Evolutionary conservation across 2,329 filamentous ascomycete genomes (phyloP).

Genomic region (Alternaria atra): DNA sequence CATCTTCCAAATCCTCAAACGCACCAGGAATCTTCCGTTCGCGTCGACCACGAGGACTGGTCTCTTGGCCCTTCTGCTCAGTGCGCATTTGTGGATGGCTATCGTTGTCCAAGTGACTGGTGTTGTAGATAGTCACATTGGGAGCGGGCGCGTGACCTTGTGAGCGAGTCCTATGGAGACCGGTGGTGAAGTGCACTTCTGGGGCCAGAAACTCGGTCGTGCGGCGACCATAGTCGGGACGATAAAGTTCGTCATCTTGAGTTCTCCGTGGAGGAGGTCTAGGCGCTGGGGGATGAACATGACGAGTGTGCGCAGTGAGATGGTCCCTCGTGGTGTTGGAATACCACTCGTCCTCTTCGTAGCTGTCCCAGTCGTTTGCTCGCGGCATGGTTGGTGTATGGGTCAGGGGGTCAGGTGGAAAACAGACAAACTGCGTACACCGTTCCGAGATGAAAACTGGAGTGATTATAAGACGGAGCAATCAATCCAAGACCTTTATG

Average conservation of each 20-base stretch:
- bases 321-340: slow-evolving; percentile 18
- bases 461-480: slow-evolving; percentile 13
- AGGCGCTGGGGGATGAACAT: slow-evolving; percentile 33
- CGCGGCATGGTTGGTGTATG: slow-evolving; percentile 30
- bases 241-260: slow-evolving; percentile 26
- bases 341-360: slow-evolving; percentile 47
- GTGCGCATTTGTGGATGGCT: slow-evolving; percentile 46
- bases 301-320: slow-evolving; percentile 40
- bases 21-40: slow-evolving; percentile 41
- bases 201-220: slow-evolving; percentile 44
- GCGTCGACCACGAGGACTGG: slow-evolving; percentile 42
- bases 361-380: slow-evolving; percentile 38
- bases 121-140: slow-evolving; percentile 59
- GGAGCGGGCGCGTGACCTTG: slow-evolving; percentile 55
- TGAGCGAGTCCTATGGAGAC: slow-evolving; percentile 57
- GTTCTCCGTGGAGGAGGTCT: slow-evolving; percentile 25
- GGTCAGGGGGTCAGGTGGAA: background rate
- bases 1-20: slow-evolving; percentile 45
- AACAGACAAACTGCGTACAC: background rate
- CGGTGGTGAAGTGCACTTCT: slow-evolving; percentile 37
- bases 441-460: background rate
- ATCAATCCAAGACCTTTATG: slow-evolving; percentile 15
- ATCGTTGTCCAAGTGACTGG: slow-evolving; percentile 51
- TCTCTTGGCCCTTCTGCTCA: slow-evolving; percentile 36
- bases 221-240: slow-evolving; percentile 34